Percentiles rank a stretch among this genome's conserved stretches.
phyloP scores from a whole-genome alignment of 805 yeast genomes.

The Pichia sporocuriosa region DNA sequence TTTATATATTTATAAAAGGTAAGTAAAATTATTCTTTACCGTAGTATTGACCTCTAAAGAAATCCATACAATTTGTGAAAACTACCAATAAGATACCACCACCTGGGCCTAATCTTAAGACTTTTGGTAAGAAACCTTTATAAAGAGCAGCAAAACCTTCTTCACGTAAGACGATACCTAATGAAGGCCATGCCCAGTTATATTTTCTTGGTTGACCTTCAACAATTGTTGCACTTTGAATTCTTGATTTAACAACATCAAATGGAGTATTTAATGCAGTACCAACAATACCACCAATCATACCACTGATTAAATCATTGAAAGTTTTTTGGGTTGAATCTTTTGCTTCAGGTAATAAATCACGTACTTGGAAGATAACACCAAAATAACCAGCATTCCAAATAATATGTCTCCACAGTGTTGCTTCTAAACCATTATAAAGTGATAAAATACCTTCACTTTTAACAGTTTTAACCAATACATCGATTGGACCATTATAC shows the following conservation, averaged over 20 bases:
- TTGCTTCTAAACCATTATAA: constrained; percentile 94
- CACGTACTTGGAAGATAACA: constrained; percentile 79
- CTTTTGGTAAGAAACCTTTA: constrained; percentile 96
- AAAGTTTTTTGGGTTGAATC: constrained; percentile 66
- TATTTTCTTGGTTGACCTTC: constrained; percentile 81
- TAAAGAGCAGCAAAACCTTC: constrained; percentile 91
- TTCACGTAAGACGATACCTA: constrained; percentile 68
- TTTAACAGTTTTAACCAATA: constrained; percentile 61
- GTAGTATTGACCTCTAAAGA: constrained; percentile 60
- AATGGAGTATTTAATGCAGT: constrained; percentile 94
- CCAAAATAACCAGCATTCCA: constrained; percentile 99
- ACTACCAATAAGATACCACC: constrained; percentile 97
- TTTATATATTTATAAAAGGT: no score
- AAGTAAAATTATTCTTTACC: constrained; percentile 15
- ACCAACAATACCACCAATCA: constrained; percentile 96
- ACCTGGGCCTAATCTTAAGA: constrained; percentile 96
- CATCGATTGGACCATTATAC: constrained; percentile 80
- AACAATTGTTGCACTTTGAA: constrained; percentile 63
- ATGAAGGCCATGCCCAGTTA: constrained; percentile 85
- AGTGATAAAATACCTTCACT: constrained; percentile 75
- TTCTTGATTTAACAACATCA: constrained; percentile 95
- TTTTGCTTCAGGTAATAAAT: constrained; percentile 70
- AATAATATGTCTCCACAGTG: constrained; percentile 90
- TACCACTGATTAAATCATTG: constrained; percentile 86
- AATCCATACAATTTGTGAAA: constrained; percentile 92